These are phyloP conservation scores for Ophiosphaerella narmari DNA, from an alignment of 2,329 filamentous ascomycete species.

Conservation along the genomic window DNA sequence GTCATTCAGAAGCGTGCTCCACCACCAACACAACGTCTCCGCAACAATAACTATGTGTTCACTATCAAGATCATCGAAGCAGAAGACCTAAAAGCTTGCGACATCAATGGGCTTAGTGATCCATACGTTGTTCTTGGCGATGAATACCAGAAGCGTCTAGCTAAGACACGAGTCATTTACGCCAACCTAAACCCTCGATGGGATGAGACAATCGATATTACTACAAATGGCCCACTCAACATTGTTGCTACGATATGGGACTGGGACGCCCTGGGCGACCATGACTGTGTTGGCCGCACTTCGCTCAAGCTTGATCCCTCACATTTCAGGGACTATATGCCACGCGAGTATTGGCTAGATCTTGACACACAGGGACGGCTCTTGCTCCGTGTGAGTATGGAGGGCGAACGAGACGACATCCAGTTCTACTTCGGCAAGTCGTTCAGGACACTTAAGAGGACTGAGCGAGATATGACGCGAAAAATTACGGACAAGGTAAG, in stretches of 20 bases:
- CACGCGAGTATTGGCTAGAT: conserved; percentile 96
- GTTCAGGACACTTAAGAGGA: conserved; percentile 91
- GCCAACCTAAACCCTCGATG: conserved; percentile 90
- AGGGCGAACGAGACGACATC: conserved; percentile 96
- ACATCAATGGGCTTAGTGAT: conserved; percentile 91
- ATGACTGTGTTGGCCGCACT: conserved; percentile 96
- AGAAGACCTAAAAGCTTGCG: conserved; percentile 97
- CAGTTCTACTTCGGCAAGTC: conserved; percentile 98
- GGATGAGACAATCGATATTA: conserved; percentile 97
- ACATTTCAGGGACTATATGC: conserved; percentile 94
- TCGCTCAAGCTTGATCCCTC: conserved; percentile 97
- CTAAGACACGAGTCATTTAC: conserved; percentile 92
- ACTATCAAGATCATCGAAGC: conserved; percentile 98
- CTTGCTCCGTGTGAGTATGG: conserved; percentile 93
- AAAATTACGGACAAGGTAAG: conserved; percentile 95
- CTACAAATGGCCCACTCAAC: conserved; percentile 87
- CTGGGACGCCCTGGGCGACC: conserved; percentile 94
- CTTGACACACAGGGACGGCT: conserved; percentile 92
- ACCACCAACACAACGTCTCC: conserved; percentile 68
- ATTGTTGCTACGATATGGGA: conserved; percentile 98
- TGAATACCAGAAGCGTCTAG: conserved; percentile 94
- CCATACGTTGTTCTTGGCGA: conserved; percentile 97
- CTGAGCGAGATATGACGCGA: conserved; percentile 96
- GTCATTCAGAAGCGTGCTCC: conserved; percentile 77
- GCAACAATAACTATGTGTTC: conserved; percentile 89